phyloP scores from a whole-genome alignment of 345 rosid genomes.

The Sonneratia caseolaris region DNA sequence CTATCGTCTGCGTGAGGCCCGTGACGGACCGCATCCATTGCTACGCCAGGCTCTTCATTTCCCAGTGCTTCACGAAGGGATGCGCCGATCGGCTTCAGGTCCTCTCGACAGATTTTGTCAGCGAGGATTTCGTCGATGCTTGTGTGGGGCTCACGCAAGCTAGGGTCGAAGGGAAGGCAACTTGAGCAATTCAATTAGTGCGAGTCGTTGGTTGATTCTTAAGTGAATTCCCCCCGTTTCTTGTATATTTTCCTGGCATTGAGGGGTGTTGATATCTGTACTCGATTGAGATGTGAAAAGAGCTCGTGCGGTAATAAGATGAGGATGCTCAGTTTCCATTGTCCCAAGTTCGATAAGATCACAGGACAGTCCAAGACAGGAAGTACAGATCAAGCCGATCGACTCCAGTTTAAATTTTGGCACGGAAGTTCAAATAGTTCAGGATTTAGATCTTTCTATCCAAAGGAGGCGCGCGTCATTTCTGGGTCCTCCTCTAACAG shows the following conservation, averaged over 20 bases:
- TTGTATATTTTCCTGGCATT: not conserved
- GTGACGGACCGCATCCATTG: constrained; percentile 64
- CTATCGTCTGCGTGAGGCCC: constrained; percentile 69
- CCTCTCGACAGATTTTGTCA: constrained; percentile 79
- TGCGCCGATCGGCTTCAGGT: constrained; percentile 66
- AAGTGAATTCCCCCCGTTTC: not conserved
- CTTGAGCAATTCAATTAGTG: constrained; percentile 10
- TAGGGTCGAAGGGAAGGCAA: constrained; percentile 53
- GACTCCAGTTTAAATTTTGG: not conserved
- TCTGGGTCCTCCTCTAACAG: not conserved
- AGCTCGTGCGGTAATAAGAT: not conserved
- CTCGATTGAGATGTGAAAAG: not conserved
- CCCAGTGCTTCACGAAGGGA: constrained; percentile 53
- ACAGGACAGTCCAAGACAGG: not conserved
- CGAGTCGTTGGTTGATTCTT: not conserved
- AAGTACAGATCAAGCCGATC: not conserved
- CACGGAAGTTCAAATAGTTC: not conserved
- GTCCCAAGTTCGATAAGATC: not conserved
- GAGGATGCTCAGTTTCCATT: not conserved
- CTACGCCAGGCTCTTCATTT: constrained; percentile 61
- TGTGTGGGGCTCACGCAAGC: constrained; percentile 66
- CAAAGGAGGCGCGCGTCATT: not conserved
- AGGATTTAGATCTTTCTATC: no score
- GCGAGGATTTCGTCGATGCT: constrained; percentile 79
- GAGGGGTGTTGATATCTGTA: not conserved